Conservation (phyloP, 2,329 filamentous ascomycete species). For the Aspergillus fischeri region DNA sequence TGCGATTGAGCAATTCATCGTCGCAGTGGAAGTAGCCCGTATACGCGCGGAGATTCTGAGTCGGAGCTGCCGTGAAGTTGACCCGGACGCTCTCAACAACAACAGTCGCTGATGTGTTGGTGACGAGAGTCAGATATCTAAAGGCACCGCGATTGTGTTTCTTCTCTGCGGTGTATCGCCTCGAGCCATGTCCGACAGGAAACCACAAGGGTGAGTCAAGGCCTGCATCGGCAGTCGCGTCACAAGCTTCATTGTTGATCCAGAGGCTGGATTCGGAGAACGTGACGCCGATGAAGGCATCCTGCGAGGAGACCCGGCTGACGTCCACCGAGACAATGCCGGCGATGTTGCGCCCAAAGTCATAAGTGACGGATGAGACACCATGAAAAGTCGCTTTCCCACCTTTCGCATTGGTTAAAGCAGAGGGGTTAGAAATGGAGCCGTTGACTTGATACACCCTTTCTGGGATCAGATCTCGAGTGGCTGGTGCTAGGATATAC, state of each 20-base stretch:
- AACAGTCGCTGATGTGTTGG: constrained; percentile 41
- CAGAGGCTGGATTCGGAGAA: constrained; percentile 43
- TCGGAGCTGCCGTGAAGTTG: constrained; percentile 40
- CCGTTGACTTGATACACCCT: not conserved
- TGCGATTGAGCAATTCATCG: constrained; percentile 49
- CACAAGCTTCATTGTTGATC: constrained; percentile 45
- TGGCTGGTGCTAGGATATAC: not conserved
- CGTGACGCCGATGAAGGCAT: constrained; percentile 36
- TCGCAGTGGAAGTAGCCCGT: constrained; percentile 50
- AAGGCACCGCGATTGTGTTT: constrained; percentile 45
- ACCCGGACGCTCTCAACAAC: constrained; percentile 35
- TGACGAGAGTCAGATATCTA: constrained; percentile 43
- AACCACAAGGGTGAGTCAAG: constrained; percentile 51
- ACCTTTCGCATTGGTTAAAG: not conserved
- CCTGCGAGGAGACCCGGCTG: constrained; percentile 13
- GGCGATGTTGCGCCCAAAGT: constrained; percentile 39
- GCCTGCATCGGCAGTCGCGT: constrained; percentile 45
- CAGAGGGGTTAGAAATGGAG: not conserved
- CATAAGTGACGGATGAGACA: constrained; percentile 35
- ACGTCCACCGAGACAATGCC: constrained; percentile 36
- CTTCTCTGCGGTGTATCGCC: constrained; percentile 39
- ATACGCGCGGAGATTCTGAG: constrained; percentile 44
- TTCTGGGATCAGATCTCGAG: not conserved
- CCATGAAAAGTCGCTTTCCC: constrained; percentile 11
- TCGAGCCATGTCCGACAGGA: constrained; percentile 28